Base-by-base conservation (phyloP, 306 rosid genomes). In the Cucurbita ficifolia region DNA sequence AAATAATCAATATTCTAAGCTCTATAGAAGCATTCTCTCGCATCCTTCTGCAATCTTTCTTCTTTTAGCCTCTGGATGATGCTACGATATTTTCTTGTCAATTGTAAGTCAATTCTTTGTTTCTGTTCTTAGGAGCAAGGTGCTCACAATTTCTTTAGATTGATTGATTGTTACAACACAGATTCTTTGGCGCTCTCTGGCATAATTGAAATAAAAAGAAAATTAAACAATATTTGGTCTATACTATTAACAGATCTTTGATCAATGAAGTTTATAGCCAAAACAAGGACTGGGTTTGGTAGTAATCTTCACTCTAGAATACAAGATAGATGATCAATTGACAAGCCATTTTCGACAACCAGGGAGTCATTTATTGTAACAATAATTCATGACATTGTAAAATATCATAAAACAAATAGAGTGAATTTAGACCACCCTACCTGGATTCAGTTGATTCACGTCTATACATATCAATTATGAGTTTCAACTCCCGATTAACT, bases 391-490 rank as follows among this genome's bases (percentile, higher is more conserved):
- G 40, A 69, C 13, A 16, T 13, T 35, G 62, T 14, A 45, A 13
- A 67, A 43, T 46, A 16, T 64, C 17, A 64, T 48, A 60, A 82
- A 61, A 72, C 48, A 83, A 71, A 63, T 53, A 35, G 60, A 63
- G 60, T 50, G 61, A 73, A 64, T 17, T 7, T 10, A 78, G 64
- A 63, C 24, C 11, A 13, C 62, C 60, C 86, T 79, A 95, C 99
- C 99, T 89, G 63, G 97, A 81, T 76, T 91, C 96, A 81, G 87
- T 82, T 70, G 94, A 83, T 79, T 95, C 99, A 64, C 82, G 90
- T 81, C 88, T 89, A 84, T 82, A 91, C 96, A 91, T 91, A 73
- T 80, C 93, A 83, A 86, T 61, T 46, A 95, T 81, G 85, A 95
- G 88, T 80, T 82, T 83, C 79, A 89, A 79, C 77, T 95, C 97